Evolutionary conservation across 2,329 filamentous ascomycete species (phyloP).

Genomic region (Hymenoscyphus repandus): DNA sequence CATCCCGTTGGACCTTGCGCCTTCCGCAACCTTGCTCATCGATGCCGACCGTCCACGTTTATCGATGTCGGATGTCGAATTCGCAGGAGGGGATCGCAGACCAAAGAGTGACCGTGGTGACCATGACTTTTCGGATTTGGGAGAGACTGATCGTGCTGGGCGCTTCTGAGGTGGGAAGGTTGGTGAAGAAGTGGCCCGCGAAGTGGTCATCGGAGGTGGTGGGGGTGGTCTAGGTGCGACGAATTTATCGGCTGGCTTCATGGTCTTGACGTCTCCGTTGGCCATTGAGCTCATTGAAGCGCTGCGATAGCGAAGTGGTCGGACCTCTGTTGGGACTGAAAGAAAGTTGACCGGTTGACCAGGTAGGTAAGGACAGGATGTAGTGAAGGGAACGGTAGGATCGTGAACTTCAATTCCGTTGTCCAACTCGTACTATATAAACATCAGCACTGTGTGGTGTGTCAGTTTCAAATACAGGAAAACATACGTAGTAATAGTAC

Average conservation of each 20-base stretch:
- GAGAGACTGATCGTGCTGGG: conserved; percentile 26
- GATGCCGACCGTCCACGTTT: conserved; percentile 23
- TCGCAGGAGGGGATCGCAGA: conserved; percentile 15
- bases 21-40: conserved; percentile 1
- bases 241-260: conserved; percentile 74
- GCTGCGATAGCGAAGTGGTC: conserved; percentile 53
- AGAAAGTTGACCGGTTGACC: conserved; percentile 84
- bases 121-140: conserved; percentile 25
- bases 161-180: conserved; percentile 27
- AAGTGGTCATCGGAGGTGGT: conserved; percentile 36
- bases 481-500: conserved; percentile 90
- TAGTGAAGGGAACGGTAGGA: conserved; percentile 66
- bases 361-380: conserved; percentile 76
- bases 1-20: background rate
- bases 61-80: background rate
- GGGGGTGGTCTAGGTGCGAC: conserved; percentile 59
- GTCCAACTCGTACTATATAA: conserved; percentile 72
- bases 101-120: conserved; percentile 28
- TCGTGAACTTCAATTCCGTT: conserved; percentile 74
- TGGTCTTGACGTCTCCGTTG: conserved; percentile 60
- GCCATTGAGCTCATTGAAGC: conserved; percentile 59
- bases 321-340: conserved; percentile 67
- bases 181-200: conserved; percentile 41
- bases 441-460: conserved; percentile 16
- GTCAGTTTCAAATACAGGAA: conserved; percentile 29